phyloP scores from a whole-genome alignment of 768 basidiomycete species.

The Suillus subalutaceus region DNA sequence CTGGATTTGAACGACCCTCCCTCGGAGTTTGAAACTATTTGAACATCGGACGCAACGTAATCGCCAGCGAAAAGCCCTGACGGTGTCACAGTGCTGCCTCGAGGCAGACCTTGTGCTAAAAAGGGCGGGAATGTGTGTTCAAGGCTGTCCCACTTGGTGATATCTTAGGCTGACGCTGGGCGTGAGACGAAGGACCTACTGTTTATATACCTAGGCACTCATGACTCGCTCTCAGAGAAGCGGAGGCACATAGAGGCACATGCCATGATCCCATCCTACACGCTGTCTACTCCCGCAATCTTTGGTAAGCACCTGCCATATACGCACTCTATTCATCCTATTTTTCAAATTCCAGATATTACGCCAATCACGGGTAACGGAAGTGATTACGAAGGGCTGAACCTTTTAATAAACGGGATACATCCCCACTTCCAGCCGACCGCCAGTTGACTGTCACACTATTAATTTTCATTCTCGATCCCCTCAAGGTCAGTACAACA shows the following conservation, averaged over 20 bases:
- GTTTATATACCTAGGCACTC: slow-evolving; percentile 4
- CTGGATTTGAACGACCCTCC: too few relatives aligned
- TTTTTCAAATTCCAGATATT: slow-evolving; percentile 5
- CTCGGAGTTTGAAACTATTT: slow-evolving; percentile 6
- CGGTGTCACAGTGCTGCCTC: too few relatives aligned
- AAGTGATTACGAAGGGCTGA: slow-evolving; percentile 6
- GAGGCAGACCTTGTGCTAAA: slow-evolving; percentile 14
- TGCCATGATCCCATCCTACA: slow-evolving; percentile 17
- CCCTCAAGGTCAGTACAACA: slow-evolving; percentile 7
- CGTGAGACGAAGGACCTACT: slow-evolving; percentile 3
- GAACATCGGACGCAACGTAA: too few relatives aligned
- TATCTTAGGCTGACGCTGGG: not conserved
- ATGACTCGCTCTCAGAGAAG: slow-evolving; percentile 9
- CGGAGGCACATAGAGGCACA: slow-evolving; percentile 21
- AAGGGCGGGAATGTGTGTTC: too few relatives aligned
- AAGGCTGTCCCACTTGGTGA: too few relatives aligned
- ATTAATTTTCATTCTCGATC: not conserved
- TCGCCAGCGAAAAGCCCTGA: too few relatives aligned
- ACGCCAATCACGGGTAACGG: slow-evolving; percentile 6
- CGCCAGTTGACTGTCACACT: too few relatives aligned
- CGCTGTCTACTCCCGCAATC: slow-evolving; percentile 20
- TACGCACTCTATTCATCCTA: not conserved
- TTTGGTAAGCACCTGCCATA: slow-evolving; percentile 20
- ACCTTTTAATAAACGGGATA: slow-evolving; percentile 7
- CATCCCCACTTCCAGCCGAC: not conserved